Base-by-base conservation (phyloP, 2,329 filamentous ascomycete genomes). In the Aureobasidium melanogenum region DNA sequence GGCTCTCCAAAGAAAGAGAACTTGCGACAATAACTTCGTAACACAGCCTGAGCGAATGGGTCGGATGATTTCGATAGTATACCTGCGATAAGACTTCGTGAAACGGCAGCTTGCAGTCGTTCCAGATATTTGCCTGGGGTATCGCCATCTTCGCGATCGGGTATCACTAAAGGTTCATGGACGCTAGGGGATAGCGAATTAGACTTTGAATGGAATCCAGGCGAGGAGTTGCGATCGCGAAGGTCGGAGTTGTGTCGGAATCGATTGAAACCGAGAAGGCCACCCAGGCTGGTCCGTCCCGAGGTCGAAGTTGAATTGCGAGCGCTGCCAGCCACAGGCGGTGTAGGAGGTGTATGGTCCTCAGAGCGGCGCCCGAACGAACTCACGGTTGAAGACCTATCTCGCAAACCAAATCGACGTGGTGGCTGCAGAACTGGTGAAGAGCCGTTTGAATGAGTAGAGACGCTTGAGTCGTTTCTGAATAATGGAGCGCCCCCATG, bases 1-100 rank as follows among this genome's bases (percentile, higher is more conserved):
- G 94, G 94, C 68, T 97, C 93, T 30, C 91, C 92, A 69, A 97
- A 97, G 76, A 97, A 97, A 57, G 87, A 86, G 73, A 97, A 97
- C 22, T 88, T 88, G 58, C 93, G 86, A 88, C 97, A 97, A 70
- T 96, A 97, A 70, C 93, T 97, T 63, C 93, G 85, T 61, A 99
- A 75, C 3, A 96, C 91, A 1, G 89, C 85, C 63, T 86, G 84
- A 50, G 87, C 89, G 72, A 97, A 99, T 0, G 86, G 76, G 68
- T 99, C 93, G 2, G 84, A 84, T n/a, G 86, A 89, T 70, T 95
- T 96, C 19, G 91, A 93, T 28, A 99, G 77, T 17, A 90, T 85
- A 50, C 88, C 89, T 15, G 91, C 92, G 67, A 99, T 92, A 58
- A 88, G 83, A 65, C 91, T 89, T 61, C 89, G 86, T 41, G 86